Evolutionary conservation across 257 asterid genomes (phyloP).

Genomic region (Solanum sitiens): DNA sequence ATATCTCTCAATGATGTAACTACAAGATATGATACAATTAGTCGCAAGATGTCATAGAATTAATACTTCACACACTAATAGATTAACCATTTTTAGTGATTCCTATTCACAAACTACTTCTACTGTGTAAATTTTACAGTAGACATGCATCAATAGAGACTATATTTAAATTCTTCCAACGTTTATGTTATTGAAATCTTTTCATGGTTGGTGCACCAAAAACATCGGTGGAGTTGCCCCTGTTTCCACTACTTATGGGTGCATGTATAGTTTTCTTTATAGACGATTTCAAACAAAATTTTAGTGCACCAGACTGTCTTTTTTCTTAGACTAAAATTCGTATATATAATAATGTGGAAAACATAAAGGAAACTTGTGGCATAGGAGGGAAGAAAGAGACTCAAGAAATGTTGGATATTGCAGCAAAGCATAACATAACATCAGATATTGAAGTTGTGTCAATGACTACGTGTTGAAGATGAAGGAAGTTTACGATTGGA

Average conservation of each 20-base stretch:
- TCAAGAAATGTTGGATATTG: constrained; percentile 14
- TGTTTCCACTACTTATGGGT: constrained; percentile 33
- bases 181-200: constrained; percentile 30
- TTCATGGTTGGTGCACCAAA: constrained; percentile 52
- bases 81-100: no score
- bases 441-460: constrained; percentile 10
- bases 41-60: no score
- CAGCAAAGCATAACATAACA: constrained; percentile 8
- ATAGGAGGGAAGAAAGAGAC: constrained; percentile 16
- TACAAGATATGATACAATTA: no score
- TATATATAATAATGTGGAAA: not conserved
- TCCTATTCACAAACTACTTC: no score
- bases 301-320: not conserved
- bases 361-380: constrained; percentile 5
- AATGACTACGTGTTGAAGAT: not conserved
- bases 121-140: no score
- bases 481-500: no score
- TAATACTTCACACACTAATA: no score
- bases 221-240: constrained; percentile 42
- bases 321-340: no score
- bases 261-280: not conserved
- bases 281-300: not conserved
- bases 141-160: no score
- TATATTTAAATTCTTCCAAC: constrained; percentile 14
- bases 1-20: no score